phyloP scores from a whole-genome alignment of 108 stramenopile genomes.

The Mayamaea pseudoterrestris region DNA sequence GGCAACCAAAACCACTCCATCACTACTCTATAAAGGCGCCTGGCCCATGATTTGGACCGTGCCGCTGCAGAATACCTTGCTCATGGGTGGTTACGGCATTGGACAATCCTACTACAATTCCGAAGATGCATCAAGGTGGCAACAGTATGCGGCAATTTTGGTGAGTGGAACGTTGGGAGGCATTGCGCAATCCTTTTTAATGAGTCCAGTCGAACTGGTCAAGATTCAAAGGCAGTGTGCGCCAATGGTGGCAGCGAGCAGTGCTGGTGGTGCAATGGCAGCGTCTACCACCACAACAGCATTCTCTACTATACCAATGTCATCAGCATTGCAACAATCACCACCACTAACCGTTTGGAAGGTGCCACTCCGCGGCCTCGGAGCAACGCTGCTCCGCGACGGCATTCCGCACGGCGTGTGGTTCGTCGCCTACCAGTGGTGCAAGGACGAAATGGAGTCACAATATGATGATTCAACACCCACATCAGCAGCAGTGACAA shows the following conservation, averaged over 20 bases:
- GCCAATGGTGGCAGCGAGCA: slow-evolving; percentile 17
- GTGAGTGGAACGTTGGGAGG: slow-evolving; percentile 73
- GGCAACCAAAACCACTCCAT: too few relatives aligned
- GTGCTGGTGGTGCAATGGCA: slow-evolving; percentile 9
- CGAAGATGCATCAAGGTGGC: slow-evolving; percentile 3
- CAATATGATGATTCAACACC: not conserved
- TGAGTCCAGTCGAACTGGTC: slow-evolving; percentile 72
- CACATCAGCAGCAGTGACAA: slow-evolving; percentile 6
- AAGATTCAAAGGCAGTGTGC: slow-evolving; percentile 62
- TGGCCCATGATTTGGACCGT: slow-evolving; percentile 74
- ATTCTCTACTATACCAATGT: not conserved
- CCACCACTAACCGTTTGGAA: not conserved
- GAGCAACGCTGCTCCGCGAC: slow-evolving; percentile 64
- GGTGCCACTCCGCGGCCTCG: slow-evolving; percentile 46
- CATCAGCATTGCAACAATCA: slow-evolving; percentile 1
- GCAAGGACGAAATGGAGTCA: slow-evolving; percentile 17
- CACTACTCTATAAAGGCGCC: slow-evolving; percentile 63
- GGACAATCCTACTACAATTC: slow-evolving; percentile 50
- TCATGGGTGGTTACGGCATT: slow-evolving; percentile 78
- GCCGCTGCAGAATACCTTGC: slow-evolving; percentile 71
- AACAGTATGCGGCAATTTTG: slow-evolving; percentile 42
- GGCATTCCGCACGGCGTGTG: slow-evolving; percentile 82
- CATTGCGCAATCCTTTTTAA: slow-evolving; percentile 67
- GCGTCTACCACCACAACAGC: slow-evolving; percentile 9
- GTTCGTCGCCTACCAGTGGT: slow-evolving; percentile 43